Evolutionary conservation across 2,329 filamentous ascomycete species (phyloP), one percentile per base, ranked within the genome.

Genomic region (Apiospora rasikravindrae): DNA sequence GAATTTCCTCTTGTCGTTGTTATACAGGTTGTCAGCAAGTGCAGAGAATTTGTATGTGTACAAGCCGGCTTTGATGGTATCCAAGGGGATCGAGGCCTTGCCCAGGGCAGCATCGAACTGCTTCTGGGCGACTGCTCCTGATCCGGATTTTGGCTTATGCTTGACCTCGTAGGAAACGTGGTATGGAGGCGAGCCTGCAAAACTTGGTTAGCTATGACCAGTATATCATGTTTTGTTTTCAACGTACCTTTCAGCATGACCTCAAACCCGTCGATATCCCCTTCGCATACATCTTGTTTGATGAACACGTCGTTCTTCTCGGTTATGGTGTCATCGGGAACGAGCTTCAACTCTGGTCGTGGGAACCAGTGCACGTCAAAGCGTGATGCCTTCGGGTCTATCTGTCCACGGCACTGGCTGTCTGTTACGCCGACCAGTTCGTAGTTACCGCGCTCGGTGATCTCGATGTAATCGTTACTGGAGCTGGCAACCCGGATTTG

Each of bases 221-320:
- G 10, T 14, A 10, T n/a, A 37, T 1, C 11, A 40, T 40, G 7
- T 47, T 49, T 26, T 44, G 8, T 45, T n/a, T 19, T 69, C 51
- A 57, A 80, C 87, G 83, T 88, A 89, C 94, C 96, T 80, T 89
- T 89, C 74, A 99, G 88, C 61, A 88, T 88, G 70, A 99, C 85
- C 78, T 98, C 95, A 71, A 98, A 91, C 4, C 91, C 91, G 81
- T 98, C 96, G 78, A 98, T 93, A 74, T 98, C 96, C 42, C 96
- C 96, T 84, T 99, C 95, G 79, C 96, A 99, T 42, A 99, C 92
- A 73, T 95, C 92, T 57, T 91, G 88, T 82, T 97, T 97, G 76
- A 91, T 80, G 79, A 92, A 93, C 45, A 87, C 86, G 40, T 86
- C 85, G 11, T 84, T 85, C 22, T 86, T 84, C 47, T 87, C 82